Base-by-base conservation (phyloP, 2,329 filamentous ascomycete species). In the Plectosphaerella sp. region DNA sequence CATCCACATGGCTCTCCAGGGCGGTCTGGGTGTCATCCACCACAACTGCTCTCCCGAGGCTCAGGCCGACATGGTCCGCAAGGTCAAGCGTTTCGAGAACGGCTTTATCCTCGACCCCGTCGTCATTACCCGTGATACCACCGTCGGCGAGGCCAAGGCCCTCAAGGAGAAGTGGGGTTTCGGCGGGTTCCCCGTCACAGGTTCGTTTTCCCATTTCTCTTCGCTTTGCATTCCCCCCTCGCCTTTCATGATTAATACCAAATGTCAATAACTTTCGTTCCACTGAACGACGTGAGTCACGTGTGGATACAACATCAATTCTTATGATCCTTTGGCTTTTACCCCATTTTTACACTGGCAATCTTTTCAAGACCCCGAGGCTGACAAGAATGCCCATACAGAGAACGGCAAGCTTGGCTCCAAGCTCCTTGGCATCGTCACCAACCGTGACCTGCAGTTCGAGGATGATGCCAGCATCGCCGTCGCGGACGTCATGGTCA, bases 241-340 rank as follows among this genome's bases (percentile, higher is more conserved):
- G 65, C 62, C 54, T 75, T 74, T 62, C 67, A 73, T 91, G 89
- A 96, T 96, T 94, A 90, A 82, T 79, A 83, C 78, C 80, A 74
- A 77, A 79, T 82, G 78, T 76, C 77, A 83, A 88, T 97, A 97
- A 97, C 94, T 99, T 99, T 99, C 94, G 94, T 99, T 99, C 94
- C 93, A 93, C 94, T 91, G 90, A 82, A 95, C 87, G 80, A 57
- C 49, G 51, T 81, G 57, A 77, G 85, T 82, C 82, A 90, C 81
- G 78, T 96, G 91, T 83, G 90, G 91, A 96, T 74, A 56, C 51
- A 79, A 73, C 74, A 69, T 28, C 43, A 51, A 46, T 39, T 67
- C 65, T 60, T 64, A 68, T 67, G 69, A 33, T 56, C 28, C 37
- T 37, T 48, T 33, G 15, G 15, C 14, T 33, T 33, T 28, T 28